Evolutionary conservation across 352 stramenopile genomes (phyloP).

Genomic region (Pythium insidiosum): DNA sequence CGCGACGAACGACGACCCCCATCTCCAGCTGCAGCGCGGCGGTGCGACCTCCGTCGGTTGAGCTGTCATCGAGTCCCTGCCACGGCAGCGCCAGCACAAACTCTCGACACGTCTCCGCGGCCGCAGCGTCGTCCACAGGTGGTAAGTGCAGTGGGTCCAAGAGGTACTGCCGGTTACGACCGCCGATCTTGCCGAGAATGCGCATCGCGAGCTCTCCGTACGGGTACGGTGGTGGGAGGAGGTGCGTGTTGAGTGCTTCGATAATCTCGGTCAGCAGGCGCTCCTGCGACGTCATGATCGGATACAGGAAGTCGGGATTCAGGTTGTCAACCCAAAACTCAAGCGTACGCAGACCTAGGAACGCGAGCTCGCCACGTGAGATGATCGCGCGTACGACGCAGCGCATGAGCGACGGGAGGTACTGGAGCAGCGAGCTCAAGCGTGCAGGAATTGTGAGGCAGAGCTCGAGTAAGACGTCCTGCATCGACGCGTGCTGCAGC

Average conservation of each 20-base stretch:
- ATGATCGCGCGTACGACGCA: constrained; percentile 93
- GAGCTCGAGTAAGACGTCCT: constrained; percentile 93
- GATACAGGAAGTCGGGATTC: constrained; percentile 95
- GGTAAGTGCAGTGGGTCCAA: constrained; percentile 74
- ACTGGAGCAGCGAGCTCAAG: constrained; percentile 94
- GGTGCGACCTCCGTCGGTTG: background rate
- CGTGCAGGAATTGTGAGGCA: constrained; percentile 95
- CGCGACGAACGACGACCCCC: constrained; percentile 38
- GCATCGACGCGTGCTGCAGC: constrained; percentile 79
- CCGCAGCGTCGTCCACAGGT: too few relatives aligned
- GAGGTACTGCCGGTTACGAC: constrained; percentile 87
- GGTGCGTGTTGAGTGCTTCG: constrained; percentile 91
- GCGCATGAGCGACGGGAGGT: constrained; percentile 94
- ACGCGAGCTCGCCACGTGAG: constrained; percentile 92
- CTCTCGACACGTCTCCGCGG: constrained; percentile 34
- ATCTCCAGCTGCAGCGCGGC: constrained; percentile 27
- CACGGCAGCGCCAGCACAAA: constrained; percentile 47
- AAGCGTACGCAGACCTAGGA: constrained; percentile 92
- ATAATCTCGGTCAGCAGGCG: constrained; percentile 92
- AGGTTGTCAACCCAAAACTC: constrained; percentile 99
- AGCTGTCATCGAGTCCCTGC: constrained; percentile 12
- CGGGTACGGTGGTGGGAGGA: constrained; percentile 95
- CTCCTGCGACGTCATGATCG: constrained; percentile 88
- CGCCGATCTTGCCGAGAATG: constrained; percentile 97
- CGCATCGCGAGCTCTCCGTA: constrained; percentile 94